Base-by-base conservation (phyloP, 805 yeast genomes). In the Wilhelminamyces savonicus region DNA sequence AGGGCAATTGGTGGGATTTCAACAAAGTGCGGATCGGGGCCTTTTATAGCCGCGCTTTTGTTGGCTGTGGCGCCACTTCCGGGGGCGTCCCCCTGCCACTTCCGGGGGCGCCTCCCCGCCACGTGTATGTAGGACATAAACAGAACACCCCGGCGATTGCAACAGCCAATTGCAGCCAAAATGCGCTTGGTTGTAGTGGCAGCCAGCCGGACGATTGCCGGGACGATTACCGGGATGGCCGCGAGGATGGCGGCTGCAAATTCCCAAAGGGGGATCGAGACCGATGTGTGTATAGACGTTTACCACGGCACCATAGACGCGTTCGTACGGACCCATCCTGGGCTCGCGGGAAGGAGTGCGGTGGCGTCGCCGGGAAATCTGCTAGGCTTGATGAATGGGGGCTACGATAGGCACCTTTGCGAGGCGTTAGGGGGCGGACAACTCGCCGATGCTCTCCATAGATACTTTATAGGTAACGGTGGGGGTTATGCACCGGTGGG, bases 321-420 rank as follows among this genome's bases (percentile, higher is more conserved):
- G n/a, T n/a, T n/a, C n/a, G n/a, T n/a, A n/a, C n/a, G n/a, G n/a
- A n/a, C n/a, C n/a, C n/a, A n/a, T n/a, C n/a, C n/a, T n/a, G n/a
- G n/a, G n/a, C n/a, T n/a, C n/a, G n/a, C n/a, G n/a, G n/a, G n/a
- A n/a, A n/a, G n/a, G 19, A 8, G 19, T 6, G 44, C 50, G 8
- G 29, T 47, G 2, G 40, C 46, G 9, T 32, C 56, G 8, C 56
- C 58, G 0, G 37, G 48, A 10, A 52, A 52, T 39, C 44, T 53
- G 8, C 35, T 46, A n/a, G 30, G 44, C 12, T 50, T 39, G 28
- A 52, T 53, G 59, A 50, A 52, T 10, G 55, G 40, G 4, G 59
- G 57, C n/a, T 52, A 44, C 27, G 59, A 53, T 35, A 35, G 41
- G 18, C 44, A 40, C 27, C 25, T 51, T 12, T 30, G 43, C 4